Evolutionary conservation across 148 eudicot species (phyloP).

Genomic region (Polygonum maritimum): DNA sequence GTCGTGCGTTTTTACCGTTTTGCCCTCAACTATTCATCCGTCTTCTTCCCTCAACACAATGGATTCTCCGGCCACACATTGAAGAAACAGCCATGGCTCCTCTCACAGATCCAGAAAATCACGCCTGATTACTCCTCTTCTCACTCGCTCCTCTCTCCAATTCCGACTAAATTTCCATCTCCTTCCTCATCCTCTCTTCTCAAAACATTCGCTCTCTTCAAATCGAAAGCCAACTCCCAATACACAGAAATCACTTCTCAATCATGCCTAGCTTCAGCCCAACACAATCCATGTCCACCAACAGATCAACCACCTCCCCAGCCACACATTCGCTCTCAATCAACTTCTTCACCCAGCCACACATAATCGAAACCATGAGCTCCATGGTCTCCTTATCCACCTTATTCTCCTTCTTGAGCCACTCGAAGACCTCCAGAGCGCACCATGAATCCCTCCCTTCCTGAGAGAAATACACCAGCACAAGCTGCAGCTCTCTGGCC

Average conservation of each 20-base stretch:
- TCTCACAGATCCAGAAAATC: conserved; percentile 27
- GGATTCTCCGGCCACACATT: conserved; percentile 17
- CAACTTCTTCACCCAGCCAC: conserved; percentile 81
- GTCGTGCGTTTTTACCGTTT: too few species aligned
- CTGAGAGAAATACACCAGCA: conserved; percentile 77
- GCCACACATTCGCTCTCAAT: conserved; percentile 43
- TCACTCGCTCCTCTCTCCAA: conserved; percentile 15
- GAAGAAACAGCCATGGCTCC: conserved; percentile 35
- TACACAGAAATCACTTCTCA: conserved; percentile 84
- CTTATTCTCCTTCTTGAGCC: conserved; percentile 80
- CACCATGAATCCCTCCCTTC: conserved; percentile 99
- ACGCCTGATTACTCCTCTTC: conserved; percentile 44
- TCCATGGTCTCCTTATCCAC: conserved; percentile 96
- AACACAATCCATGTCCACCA: conserved; percentile 95
- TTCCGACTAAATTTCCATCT: conserved; percentile 20
- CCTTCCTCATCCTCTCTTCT: conserved; percentile 29
- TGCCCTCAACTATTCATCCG: too few species aligned
- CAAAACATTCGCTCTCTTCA: conserved; percentile 68
- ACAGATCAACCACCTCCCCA: conserved; percentile 63
- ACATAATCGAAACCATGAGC: conserved; percentile 89
- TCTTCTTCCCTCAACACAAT: too few species aligned
- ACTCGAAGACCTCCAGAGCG: conserved; percentile 90
- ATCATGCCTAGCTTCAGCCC: conserved; percentile 77
- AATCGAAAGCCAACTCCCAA: conserved; percentile 55
- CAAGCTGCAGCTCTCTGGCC: conserved; percentile 69